Conservation (phyloP, 352 stramenopile species). For the Phytophthora tentaculata region DNA sequence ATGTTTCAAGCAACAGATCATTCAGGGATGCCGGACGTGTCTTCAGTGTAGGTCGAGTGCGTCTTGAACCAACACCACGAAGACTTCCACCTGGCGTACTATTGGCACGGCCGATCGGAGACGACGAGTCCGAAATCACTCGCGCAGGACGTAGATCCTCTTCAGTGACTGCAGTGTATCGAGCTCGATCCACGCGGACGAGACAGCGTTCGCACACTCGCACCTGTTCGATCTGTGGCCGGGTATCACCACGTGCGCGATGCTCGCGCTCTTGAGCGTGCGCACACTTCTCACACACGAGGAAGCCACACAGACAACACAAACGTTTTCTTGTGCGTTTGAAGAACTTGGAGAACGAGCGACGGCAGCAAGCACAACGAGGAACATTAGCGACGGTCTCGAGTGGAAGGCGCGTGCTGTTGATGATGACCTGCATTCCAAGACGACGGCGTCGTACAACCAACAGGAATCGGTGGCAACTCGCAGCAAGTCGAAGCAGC, state of each 20-base stretch:
- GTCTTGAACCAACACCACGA: conserved; percentile 16
- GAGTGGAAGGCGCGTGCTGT: conserved; percentile 35
- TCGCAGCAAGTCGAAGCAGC: conserved; percentile 40
- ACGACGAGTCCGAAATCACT: conserved; percentile 34
- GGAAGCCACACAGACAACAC: conserved; percentile 57
- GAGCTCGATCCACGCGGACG: conserved; percentile 49
- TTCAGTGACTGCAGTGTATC: conserved; percentile 46
- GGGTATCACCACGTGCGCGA: conserved; percentile 32
- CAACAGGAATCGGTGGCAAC: conserved; percentile 45
- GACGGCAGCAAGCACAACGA: conserved; percentile 50
- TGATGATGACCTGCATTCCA: conserved; percentile 53
- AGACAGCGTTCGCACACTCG: conserved; percentile 54
- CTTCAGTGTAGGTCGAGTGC: conserved; percentile 25
- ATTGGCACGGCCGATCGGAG: conserved; percentile 8
- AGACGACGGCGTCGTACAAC: conserved; percentile 53
- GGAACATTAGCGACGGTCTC: conserved; percentile 29
- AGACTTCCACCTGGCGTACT: conserved; percentile 31
- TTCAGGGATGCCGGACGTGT: conserved; percentile 38
- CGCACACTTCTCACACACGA: conserved; percentile 59
- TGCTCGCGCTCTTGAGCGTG: conserved; percentile 48
- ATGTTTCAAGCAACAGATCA: conserved; percentile 40
- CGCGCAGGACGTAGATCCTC: conserved; percentile 40
- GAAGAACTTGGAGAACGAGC: conserved; percentile 44
- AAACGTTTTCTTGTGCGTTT: conserved; percentile 38
- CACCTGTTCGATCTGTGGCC: conserved; percentile 45